Percentiles rank a stretch among this genome's conserved stretches.
phyloP scores from a whole-genome alignment of 768 basidiomycete genomes.

The Trametes coccinea region DNA sequence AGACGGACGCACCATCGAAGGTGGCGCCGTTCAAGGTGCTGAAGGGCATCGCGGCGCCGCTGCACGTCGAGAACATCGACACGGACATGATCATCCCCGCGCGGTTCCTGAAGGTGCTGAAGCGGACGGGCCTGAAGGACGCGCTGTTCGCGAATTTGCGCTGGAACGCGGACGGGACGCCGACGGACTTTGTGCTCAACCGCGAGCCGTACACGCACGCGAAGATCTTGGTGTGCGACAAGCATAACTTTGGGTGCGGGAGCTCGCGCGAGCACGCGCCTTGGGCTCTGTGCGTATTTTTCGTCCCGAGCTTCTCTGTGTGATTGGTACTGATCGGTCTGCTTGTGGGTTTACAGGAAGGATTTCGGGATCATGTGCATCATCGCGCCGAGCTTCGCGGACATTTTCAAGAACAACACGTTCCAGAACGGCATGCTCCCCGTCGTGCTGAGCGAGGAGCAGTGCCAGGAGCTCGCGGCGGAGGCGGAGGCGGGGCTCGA shows the following conservation, averaged over 20 bases:
- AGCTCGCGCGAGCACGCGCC: conserved; percentile 66
- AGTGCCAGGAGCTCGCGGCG: conserved; percentile 49
- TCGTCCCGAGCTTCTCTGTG: neutral
- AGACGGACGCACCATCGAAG: conserved; percentile 32
- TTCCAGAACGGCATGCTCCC: conserved; percentile 70
- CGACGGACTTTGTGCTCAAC: conserved; percentile 65
- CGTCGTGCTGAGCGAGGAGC: conserved; percentile 47
- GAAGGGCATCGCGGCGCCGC: conserved; percentile 54
- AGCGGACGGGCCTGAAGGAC: conserved; percentile 60
- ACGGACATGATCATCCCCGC: conserved; percentile 71
- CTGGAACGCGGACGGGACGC: conserved; percentile 47
- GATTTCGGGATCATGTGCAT: conserved; percentile 67
- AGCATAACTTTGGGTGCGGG: conserved; percentile 64
- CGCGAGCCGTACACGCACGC: conserved; percentile 53
- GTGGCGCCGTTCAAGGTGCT: conserved; percentile 48
- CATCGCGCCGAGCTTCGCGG: conserved; percentile 62
- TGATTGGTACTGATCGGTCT: neutral
- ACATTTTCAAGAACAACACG: conserved; percentile 63
- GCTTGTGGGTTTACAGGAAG: conserved; percentile 33
- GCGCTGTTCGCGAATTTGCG: conserved; percentile 58
- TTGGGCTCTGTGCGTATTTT: conserved; percentile 45
- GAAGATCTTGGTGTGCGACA: conserved; percentile 57
- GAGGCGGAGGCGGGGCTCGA: conserved; percentile 53
- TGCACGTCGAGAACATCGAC: conserved; percentile 58
- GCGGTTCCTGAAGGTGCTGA: conserved; percentile 66